Evolutionary conservation across 75 land plant genomes (phyloP).

Genomic region (Cunninghamia lanceolata): DNA sequence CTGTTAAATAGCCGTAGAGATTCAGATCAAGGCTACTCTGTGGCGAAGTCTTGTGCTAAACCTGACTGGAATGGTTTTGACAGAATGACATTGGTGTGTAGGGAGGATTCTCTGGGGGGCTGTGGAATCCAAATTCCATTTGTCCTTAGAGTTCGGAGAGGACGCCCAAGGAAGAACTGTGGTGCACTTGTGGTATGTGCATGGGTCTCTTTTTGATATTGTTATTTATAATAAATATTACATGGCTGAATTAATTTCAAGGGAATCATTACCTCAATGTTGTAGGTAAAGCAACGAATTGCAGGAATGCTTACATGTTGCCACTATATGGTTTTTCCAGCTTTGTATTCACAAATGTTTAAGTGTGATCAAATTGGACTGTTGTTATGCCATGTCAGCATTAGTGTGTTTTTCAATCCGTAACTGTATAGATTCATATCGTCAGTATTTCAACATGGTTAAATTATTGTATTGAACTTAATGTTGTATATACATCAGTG

Average conservation of each 20-base stretch:
- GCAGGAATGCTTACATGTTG: not conserved
- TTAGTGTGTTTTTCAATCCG: not conserved
- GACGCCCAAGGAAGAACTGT: slow-evolving; percentile 27
- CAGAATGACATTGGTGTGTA: slow-evolving; percentile 6
- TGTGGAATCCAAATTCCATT: slow-evolving; percentile 18
- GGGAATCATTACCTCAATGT: not conserved
- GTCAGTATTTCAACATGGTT: not conserved
- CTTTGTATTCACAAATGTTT: not conserved
- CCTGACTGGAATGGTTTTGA: slow-evolving; percentile 14
- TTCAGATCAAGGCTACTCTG: slow-evolving; percentile 10
- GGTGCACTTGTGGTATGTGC: slow-evolving; percentile 7
- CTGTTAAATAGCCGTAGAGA: slow-evolving; percentile 7
- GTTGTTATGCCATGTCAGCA: not conserved
- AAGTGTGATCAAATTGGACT: not conserved
- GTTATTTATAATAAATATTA: not conserved
- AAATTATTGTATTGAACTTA: not conserved
- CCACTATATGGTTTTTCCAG: not conserved
- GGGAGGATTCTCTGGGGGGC: slow-evolving; percentile 9
- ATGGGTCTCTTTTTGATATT: not conserved
- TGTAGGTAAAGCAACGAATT: slow-evolving; percentile 2
- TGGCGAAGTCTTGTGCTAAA: slow-evolving; percentile 8
- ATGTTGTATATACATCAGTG: not conserved
- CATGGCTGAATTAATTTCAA: not conserved
- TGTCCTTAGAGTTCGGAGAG: slow-evolving; percentile 13
- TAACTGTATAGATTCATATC: not conserved